Percentiles rank a stretch among this genome's conserved stretches.
Evolutionary conservation across 2,329 filamentous ascomycete species (phyloP).

Genomic region (Furcasterigmium furcatum): DNA sequence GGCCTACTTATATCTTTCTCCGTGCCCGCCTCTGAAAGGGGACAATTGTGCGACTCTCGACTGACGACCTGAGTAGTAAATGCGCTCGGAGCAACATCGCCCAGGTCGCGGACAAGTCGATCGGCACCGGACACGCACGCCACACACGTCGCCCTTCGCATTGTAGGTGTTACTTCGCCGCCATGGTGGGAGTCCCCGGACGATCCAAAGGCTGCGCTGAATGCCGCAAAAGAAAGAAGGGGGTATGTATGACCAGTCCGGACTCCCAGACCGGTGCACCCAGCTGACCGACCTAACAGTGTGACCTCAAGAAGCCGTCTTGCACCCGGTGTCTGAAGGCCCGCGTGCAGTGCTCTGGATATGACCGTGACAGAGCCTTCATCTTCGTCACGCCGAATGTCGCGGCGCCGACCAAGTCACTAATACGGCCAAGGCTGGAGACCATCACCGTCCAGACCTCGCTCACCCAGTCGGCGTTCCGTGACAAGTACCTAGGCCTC

Average conservation of each 20-base stretch:
- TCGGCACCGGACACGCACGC: too few relatives aligned
- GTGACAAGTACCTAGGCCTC: slow-evolving; percentile 9
- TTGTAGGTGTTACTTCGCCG: too few relatives aligned
- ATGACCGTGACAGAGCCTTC: slow-evolving; percentile 12
- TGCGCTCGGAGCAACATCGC: too few relatives aligned
- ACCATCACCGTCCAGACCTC: background rate
- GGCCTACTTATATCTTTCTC: too few relatives aligned
- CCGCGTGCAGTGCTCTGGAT: slow-evolving; percentile 10
- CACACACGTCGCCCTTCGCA: too few relatives aligned
- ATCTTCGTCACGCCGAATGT: slow-evolving; percentile 8
- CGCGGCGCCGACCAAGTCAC: background rate
- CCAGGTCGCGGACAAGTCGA: too few relatives aligned
- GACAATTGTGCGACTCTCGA: too few relatives aligned
- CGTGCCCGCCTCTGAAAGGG: too few relatives aligned
- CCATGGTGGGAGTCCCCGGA: slow-evolving; percentile 15
- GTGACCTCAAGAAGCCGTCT: slow-evolving; percentile 11
- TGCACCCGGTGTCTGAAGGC: slow-evolving; percentile 13
- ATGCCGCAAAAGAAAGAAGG: slow-evolving; percentile 14
- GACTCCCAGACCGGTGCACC: too few relatives aligned
- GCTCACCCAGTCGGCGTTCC: slow-evolving; percentile 9
- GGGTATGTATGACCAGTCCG: too few relatives aligned
- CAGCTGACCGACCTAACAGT: too few relatives aligned
- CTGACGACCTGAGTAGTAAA: too few relatives aligned
- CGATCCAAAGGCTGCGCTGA: slow-evolving; percentile 15
- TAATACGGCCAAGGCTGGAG: background rate